Percentiles rank a stretch among this genome's conserved stretches.
Evolutionary conservation across 305 asterid genomes (phyloP).

Genomic region (Striga hermonthica): DNA sequence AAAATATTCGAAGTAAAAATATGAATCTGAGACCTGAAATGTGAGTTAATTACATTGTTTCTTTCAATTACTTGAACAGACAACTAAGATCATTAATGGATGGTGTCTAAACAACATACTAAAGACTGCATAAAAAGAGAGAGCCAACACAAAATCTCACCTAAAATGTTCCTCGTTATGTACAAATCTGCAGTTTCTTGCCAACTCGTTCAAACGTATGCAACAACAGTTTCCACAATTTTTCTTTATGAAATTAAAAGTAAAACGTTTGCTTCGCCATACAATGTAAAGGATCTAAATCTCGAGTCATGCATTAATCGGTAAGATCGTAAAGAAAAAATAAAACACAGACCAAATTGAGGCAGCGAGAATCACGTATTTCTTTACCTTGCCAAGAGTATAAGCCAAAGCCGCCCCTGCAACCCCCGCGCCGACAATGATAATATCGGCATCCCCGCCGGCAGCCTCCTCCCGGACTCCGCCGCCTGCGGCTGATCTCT

Average conservation of each 20-base stretch:
- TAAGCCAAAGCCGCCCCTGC: conserved; percentile 71
- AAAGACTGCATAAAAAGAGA: not conserved
- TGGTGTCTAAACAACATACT: not conserved
- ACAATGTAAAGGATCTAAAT: not conserved
- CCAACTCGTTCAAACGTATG: conserved; percentile 23
- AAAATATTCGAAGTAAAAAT: not conserved
- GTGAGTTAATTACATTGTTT: not conserved
- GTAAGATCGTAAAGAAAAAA: not conserved
- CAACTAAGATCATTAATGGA: conserved; percentile 23
- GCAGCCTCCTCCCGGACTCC: conserved; percentile 25
- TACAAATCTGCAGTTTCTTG: conserved; percentile 3
- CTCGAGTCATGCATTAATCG: not conserved
- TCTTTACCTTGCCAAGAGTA: conserved; percentile 54
- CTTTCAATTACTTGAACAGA: conserved; percentile 17
- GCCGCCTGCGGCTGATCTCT: conserved; percentile 27
- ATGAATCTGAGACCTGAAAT: not conserved
- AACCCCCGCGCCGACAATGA: conserved; percentile 79
- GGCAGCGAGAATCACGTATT: not conserved
- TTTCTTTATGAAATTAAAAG: conserved; percentile 1
- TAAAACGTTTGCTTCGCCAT: not conserved
- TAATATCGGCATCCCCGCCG: conserved; percentile 40
- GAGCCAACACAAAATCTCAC: not conserved
- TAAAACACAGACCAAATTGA: not conserved
- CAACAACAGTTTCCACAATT: not conserved
- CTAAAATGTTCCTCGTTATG: not conserved